Conservation (phyloP, 768 basidiomycete genomes). For the Cantharellus anzutake region DNA sequence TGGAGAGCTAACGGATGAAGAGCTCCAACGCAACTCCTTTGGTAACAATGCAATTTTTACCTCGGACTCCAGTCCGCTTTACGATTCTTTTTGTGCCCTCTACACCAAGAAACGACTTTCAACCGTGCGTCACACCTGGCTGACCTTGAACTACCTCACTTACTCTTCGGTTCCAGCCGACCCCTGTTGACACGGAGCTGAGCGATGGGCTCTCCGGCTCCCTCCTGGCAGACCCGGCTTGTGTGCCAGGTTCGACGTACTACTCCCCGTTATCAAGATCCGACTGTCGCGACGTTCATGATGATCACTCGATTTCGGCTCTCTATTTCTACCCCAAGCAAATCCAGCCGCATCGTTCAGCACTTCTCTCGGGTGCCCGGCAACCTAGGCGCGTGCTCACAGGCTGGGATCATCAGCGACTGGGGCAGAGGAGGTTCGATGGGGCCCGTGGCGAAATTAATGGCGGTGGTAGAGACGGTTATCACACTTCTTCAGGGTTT, state of each 20-base stretch:
- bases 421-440: constrained; percentile 15
- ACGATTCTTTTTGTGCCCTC: constrained; percentile 69
- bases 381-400: constrained; percentile 41
- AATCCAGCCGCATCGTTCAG: constrained; percentile 63
- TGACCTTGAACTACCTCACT: neutral
- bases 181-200: constrained; percentile 43
- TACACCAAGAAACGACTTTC: constrained; percentile 79
- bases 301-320: constrained; percentile 75
- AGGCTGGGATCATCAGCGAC: constrained; percentile 51
- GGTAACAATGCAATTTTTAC: constrained; percentile 73
- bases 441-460: constrained; percentile 11
- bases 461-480: constrained; percentile 14
- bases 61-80: constrained; percentile 66
- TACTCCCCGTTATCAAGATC: constrained; percentile 45
- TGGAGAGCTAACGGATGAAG: constrained; percentile 49
- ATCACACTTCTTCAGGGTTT: neutral
- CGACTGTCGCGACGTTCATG: constrained; percentile 57
- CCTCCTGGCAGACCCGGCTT: constrained; percentile 67
- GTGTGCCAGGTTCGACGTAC: constrained; percentile 83
- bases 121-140: constrained; percentile 26
- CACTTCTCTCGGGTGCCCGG: constrained; percentile 55
- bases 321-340: constrained; percentile 83
- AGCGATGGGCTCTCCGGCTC: constrained; percentile 68
- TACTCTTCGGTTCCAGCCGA: constrained; percentile 32
- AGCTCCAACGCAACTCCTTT: constrained; percentile 66